Conservation (phyloP, 345 rosid species). For the Angophora floribunda region DNA sequence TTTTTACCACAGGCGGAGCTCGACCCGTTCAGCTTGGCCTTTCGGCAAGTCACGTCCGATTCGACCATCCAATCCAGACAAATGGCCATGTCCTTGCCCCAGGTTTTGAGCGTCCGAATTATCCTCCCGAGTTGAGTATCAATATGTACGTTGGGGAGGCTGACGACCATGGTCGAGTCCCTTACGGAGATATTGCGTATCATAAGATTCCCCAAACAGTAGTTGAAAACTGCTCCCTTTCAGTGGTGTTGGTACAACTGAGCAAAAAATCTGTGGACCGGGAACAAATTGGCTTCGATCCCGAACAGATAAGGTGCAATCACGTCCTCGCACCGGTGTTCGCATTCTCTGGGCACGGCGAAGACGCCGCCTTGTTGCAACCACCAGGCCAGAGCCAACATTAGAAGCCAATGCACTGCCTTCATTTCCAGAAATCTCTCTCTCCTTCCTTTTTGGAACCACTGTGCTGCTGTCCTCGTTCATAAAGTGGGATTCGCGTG, state of each 20-base stretch:
- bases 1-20: not conserved
- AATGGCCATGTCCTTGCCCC: not conserved
- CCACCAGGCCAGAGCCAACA: not conserved
- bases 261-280: rapidly evolving
- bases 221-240: too few relatives aligned
- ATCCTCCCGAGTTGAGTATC: not conserved
- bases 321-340: not conserved
- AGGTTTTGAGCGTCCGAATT: not conserved
- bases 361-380: not conserved
- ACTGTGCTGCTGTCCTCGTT: not conserved
- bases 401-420: not conserved
- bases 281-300: rapidly evolving
- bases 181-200: too few relatives aligned
- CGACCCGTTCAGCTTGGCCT: rapidly evolving
- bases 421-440: not conserved
- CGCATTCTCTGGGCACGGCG: not conserved
- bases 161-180: too few relatives aligned
- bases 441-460: not conserved
- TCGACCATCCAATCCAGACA: not conserved
- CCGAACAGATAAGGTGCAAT: not conserved
- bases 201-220: rapidly evolving
- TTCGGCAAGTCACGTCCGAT: rapidly evolving
- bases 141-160: too few relatives aligned
- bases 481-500: not conserved
- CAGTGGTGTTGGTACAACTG: too few relatives aligned